Evolutionary conservation across 179 eudicot species (phyloP).

Genomic region (Camellia oleifera): DNA sequence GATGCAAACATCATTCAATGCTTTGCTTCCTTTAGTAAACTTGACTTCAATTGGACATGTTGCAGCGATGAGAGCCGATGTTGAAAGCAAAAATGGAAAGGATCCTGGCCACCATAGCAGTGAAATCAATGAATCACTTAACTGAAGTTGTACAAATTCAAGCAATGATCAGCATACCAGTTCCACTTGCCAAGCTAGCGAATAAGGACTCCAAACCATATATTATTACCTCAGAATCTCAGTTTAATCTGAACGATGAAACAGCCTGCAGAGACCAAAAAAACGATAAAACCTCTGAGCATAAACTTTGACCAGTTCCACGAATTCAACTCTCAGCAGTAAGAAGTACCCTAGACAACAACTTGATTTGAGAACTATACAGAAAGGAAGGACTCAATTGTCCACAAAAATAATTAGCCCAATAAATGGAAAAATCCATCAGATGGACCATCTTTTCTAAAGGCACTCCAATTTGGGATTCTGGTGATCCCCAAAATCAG

Average conservation of each 20-base stretch:
- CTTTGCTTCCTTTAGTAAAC: background rate
- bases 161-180: background rate
- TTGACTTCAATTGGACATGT: background rate
- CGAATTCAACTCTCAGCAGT: background rate
- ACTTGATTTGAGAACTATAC: background rate
- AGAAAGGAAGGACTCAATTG: background rate
- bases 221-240: constrained; percentile 13
- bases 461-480: too few species aligned
- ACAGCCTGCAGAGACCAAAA: constrained; percentile 46
- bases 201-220: background rate
- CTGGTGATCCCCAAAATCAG: too few species aligned
- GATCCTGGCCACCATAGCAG: background rate
- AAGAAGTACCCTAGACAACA: background rate
- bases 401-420: background rate
- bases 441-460: background rate
- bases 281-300: background rate
- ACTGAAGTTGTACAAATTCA: background rate
- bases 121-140: background rate
- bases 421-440: background rate
- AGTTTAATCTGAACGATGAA: constrained; percentile 57
- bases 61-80: background rate
- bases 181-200: background rate
- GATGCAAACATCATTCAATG: background rate
- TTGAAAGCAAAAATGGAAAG: background rate
- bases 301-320: background rate